Evolutionary conservation across 2,329 filamentous ascomycete genomes (phyloP), one percentile per base, ranked within the genome.

Genomic region (Amauroascus verrucosus): DNA sequence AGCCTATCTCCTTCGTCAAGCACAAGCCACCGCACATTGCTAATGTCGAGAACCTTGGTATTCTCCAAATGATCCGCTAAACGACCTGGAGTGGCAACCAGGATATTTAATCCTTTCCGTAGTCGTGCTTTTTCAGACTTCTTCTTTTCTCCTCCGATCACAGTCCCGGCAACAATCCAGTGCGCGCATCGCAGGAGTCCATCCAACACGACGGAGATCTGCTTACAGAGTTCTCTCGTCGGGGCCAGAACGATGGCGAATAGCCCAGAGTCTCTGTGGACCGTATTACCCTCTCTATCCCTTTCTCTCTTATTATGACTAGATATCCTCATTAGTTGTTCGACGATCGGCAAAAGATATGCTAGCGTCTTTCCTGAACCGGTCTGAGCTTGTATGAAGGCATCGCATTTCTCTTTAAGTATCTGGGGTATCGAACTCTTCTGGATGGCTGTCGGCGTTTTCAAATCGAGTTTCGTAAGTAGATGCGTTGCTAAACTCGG

Each of bases 281-380:
- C 80, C 61, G 78, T 75, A 63, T 72, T 62, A 60, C 72, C 63
- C 11, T 67, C 58, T 65, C 50, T 65, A 61, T 32, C 61, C 63
- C 57, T 67, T 59, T 53, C 67, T 62, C 69, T 72, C 26, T 67
- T 71, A 73, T 54, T 67, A 68, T 75, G 73, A 65, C 67, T 79
- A 60, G 76, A 87, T 28, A 97, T 77, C 13, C 83, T 78, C 69
- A 95, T 81, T 18, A 98, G 85, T 22, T 89, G 80, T 66, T 98
- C 88, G 20, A 98, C 83, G 45, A 98, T 85, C 1, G 93, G 93
- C 6, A 98, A 73, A 3, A 98, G 77, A 67, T 98, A 98, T n/a
- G 93, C 88, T 56, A 98, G 73, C 0, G 93, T 98, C 73, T 98
- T 98, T 71, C 93, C 93, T 0, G 93, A 98, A 61, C 93, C 93